Conservation (phyloP, 306 rosid genomes). For the Castanea sativa region DNA sequence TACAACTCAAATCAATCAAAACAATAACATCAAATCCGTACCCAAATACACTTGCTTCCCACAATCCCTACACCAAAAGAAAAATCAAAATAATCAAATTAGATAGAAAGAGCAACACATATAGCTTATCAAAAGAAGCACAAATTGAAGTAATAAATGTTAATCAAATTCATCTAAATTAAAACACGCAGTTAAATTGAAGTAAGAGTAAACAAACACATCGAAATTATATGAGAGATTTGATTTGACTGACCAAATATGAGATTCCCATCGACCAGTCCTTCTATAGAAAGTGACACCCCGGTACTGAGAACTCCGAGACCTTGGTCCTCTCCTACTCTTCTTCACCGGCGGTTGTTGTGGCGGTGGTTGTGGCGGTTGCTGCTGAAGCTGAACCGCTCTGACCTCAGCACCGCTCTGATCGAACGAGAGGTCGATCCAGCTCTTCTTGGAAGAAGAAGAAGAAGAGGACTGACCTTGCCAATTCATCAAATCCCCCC, state of each 20-base stretch:
- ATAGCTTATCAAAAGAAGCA: not conserved
- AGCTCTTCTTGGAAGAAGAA: conserved; percentile 50
- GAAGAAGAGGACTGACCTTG: conserved; percentile 48
- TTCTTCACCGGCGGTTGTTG: conserved; percentile 70
- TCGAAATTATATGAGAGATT: conserved; percentile 14
- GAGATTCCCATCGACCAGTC: conserved; percentile 99
- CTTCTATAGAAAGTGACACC: conserved; percentile 98
- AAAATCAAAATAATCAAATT: conserved; percentile 12
- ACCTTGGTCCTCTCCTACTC: conserved; percentile 96
- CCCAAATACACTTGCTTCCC: conserved; percentile 98
- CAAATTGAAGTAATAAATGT: not conserved
- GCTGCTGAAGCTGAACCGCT: conserved; percentile 47
- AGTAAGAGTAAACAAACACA: not conserved
- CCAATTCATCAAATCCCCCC: conserved; percentile 38
- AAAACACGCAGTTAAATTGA: not conserved
- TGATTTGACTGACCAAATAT: conserved; percentile 79
- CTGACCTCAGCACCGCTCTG: conserved; percentile 44
- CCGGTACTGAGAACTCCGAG: conserved; percentile 96
- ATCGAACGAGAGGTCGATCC: conserved; percentile 67
- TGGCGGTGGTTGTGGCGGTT: conserved; percentile 41
- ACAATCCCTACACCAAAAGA: conserved; percentile 74
- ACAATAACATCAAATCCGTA: conserved; percentile 40
- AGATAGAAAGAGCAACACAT: not conserved
- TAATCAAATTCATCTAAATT: not conserved
- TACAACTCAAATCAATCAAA: conserved; percentile 22